A percentile compares a stretch with the other conserved stretches of the same genome.
These are phyloP conservation scores for Macrophomina pseudophaseolina DNA, from an alignment of 2,329 filamentous ascomycete genomes.

Conservation along the genomic window DNA sequence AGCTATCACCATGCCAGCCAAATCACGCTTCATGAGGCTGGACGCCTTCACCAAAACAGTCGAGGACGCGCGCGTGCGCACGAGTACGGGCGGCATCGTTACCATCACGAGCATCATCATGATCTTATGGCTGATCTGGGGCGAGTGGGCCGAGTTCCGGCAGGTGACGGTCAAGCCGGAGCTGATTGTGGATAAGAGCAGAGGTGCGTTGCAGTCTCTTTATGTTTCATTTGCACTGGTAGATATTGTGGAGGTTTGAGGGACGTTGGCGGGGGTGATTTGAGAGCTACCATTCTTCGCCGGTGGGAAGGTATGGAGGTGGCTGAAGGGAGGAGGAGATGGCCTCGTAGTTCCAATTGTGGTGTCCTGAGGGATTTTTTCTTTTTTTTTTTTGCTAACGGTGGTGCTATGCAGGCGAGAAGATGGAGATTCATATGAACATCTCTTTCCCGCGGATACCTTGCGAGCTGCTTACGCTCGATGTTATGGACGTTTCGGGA, in stretches of 20 bases:
- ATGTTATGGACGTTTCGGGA: conserved; percentile 98
- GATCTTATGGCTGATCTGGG: conserved; percentile 86
- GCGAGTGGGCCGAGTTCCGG: conserved; percentile 95
- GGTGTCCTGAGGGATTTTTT: too few species aligned
- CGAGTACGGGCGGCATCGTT: conserved; percentile 92
- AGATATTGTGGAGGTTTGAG: background rate
- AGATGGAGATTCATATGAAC: conserved; percentile 99
- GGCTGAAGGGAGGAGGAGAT: background rate
- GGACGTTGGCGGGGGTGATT: background rate
- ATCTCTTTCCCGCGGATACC: conserved; percentile 92
- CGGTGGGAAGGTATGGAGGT: background rate
- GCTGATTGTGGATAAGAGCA: conserved; percentile 92
- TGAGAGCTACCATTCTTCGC: too few species aligned
- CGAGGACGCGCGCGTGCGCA: conserved; percentile 94
- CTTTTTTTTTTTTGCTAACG: conserved; percentile 13
- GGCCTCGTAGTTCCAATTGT: too few species aligned
- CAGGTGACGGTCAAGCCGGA: conserved; percentile 86
- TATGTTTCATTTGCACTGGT: background rate
- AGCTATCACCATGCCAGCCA: conserved; percentile 72
- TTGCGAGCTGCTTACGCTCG: conserved; percentile 92
- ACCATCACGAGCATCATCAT: conserved; percentile 89
- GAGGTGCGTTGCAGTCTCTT: conserved; percentile 64
- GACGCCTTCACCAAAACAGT: conserved; percentile 99
- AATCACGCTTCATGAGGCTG: conserved; percentile 93
- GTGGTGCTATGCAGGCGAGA: conserved; percentile 68